phyloP scores from a whole-genome alignment of 345 rosid genomes.

The Camelina laxa region DNA sequence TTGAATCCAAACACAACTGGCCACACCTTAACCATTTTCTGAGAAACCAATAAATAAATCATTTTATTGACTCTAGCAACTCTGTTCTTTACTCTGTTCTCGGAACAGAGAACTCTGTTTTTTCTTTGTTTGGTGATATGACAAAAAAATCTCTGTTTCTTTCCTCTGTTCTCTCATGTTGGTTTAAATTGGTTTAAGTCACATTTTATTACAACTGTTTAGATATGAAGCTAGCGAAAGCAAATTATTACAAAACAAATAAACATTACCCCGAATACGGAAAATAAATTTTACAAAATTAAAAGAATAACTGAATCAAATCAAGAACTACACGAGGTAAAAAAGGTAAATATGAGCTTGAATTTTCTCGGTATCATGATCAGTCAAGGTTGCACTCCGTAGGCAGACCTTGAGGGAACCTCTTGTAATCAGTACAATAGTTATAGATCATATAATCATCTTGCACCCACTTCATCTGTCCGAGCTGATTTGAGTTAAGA shows the following conservation, averaged over 20 bases:
- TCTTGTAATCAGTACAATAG: conserved; percentile 51
- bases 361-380: neutral
- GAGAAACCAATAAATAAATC: neutral
- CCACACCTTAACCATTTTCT: neutral
- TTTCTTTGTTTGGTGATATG: neutral
- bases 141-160: neutral
- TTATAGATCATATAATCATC: conserved; percentile 54
- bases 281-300: neutral
- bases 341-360: neutral
- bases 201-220: neutral
- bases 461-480: conserved; percentile 57
- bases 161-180: neutral
- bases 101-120: neutral
- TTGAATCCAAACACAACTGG: neutral
- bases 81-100: neutral
- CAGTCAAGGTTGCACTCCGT: conserved; percentile 46
- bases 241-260: neutral
- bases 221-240: neutral
- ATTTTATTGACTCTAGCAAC: neutral
- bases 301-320: conserved; percentile 24
- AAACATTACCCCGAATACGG: neutral
- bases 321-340: neutral
- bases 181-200: neutral
- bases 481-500: conserved; percentile 40
- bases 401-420: conserved; percentile 57